phyloP scores from a whole-genome alignment of 1,284 basidiomycete genomes.

The Ceratobasidium sp. region DNA sequence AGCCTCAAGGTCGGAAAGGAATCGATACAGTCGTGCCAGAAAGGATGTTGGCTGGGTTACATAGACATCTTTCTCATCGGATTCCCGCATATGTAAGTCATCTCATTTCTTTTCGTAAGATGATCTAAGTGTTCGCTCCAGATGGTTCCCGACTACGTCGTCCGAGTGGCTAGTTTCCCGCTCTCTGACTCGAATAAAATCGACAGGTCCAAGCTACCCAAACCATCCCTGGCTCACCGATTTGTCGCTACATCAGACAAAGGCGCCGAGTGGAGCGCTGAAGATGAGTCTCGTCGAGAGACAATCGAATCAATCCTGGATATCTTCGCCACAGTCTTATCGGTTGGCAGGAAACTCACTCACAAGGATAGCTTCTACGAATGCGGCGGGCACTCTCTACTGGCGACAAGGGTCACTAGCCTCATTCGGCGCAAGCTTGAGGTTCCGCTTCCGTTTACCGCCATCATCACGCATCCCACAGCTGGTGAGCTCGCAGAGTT shows the following conservation, averaged over 20 bases:
- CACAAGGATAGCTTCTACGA: conserved; percentile 2
- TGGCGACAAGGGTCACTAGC: neutral
- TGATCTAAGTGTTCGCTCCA: neutral
- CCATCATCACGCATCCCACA: conserved; percentile 15
- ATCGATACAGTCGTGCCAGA: neutral
- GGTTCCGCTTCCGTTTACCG: conserved; percentile 12
- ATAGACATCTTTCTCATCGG: neutral
- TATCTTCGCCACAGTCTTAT: neutral
- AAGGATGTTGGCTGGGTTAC: neutral
- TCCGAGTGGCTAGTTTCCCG: neutral
- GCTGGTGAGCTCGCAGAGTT: conserved; percentile 10
- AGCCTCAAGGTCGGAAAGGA: neutral
- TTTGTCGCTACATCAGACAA: neutral
- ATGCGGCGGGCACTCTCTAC: conserved; percentile 8
- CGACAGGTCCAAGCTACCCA: neutral
- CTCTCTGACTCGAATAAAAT: neutral
- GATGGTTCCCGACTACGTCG: conserved; percentile 17
- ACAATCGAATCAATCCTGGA: neutral
- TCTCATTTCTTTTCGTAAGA: too few species aligned
- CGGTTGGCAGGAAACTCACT: neutral
- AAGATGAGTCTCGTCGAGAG: neutral
- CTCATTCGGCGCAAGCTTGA: conserved; percentile 10
- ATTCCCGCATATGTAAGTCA: conserved; percentile 11
- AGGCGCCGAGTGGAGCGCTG: neutral
- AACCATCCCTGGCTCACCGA: neutral